phyloP scores from a whole-genome alignment of 148 eudicot species.

The Chenopodium quinoa region DNA sequence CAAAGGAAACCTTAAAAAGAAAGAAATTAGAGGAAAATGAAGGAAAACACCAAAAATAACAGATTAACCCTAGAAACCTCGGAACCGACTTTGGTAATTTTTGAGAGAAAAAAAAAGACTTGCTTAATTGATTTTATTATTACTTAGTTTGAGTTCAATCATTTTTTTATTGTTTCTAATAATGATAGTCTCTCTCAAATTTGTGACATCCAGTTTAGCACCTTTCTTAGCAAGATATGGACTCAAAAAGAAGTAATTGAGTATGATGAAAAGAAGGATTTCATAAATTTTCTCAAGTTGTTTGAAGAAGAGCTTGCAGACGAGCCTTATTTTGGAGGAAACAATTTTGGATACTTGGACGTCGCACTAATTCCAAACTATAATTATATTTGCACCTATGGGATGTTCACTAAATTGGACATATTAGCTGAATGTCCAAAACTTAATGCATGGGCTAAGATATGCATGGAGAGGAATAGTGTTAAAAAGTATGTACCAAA shows the following conservation, averaged over 20 bases:
- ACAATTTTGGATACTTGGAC: conserved; percentile 40
- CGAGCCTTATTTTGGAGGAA: conserved; percentile 47
- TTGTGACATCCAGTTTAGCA: not conserved
- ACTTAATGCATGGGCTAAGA: conserved; percentile 18
- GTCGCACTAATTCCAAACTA: conserved; percentile 33
- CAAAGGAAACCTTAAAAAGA: too few species aligned
- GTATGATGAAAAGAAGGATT: conserved; percentile 39
- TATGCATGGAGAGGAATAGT: conserved; percentile 16
- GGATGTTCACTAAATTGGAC: not conserved
- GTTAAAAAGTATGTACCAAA: conserved; percentile 10
- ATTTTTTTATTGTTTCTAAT: too few species aligned
- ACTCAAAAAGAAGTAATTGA: conserved; percentile 30
- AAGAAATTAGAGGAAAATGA: too few species aligned
- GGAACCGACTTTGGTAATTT: too few species aligned
- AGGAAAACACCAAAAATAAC: too few species aligned
- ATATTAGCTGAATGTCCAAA: conserved; percentile 7
- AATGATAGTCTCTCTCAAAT: not conserved
- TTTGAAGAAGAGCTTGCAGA: conserved; percentile 47
- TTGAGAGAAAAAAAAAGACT: too few species aligned
- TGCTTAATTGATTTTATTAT: too few species aligned
- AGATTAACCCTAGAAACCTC: too few species aligned
- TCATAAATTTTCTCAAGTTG: conserved; percentile 33
- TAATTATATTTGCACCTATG: too few species aligned
- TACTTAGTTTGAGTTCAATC: too few species aligned
- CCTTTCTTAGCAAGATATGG: conserved; percentile 26